A percentile compares a stretch with the other conserved stretches of the same genome.
These are phyloP conservation scores for Candida awuae DNA, from an alignment of 805 yeast species.

Conservation along the genomic window DNA sequence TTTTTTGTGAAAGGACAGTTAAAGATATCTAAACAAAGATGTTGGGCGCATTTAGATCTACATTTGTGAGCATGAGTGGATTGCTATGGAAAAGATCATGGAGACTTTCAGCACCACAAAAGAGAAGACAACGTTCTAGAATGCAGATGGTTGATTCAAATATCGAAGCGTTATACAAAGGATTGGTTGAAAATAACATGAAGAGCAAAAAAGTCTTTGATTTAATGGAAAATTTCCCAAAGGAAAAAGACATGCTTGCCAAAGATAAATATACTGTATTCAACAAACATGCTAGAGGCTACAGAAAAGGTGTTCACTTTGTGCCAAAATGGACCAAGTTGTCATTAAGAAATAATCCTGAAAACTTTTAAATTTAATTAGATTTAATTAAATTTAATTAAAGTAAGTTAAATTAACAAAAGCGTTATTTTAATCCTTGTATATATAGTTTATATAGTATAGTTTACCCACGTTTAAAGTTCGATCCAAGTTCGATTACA, in stretches of 20 bases:
- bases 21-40: neutral
- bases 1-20: too few species aligned
- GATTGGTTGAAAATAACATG: slow-evolving; percentile 31
- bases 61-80: slow-evolving; percentile 57
- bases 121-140: slow-evolving; percentile 76
- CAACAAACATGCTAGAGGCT: slow-evolving; percentile 62
- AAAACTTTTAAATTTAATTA: slow-evolving; percentile 55
- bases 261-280: slow-evolving; percentile 84
- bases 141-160: slow-evolving; percentile 75
- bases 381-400: too few species aligned
- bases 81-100: slow-evolving; percentile 74
- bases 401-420: too few species aligned
- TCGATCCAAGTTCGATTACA: slow-evolving; percentile 26
- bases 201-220: slow-evolving; percentile 28
- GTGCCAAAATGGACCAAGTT: slow-evolving; percentile 90
- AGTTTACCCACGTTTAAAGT: too few species aligned
- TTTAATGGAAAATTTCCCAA: slow-evolving; percentile 52
- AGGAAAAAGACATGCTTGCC: slow-evolving; percentile 71
- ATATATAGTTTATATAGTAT: too few species aligned
- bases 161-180: slow-evolving; percentile 54
- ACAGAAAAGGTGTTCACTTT: slow-evolving; percentile 82
- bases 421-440: too few species aligned
- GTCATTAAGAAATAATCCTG: slow-evolving; percentile 74
- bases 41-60: slow-evolving; percentile 59
- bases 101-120: slow-evolving; percentile 73